A percentile compares a stretch with the other conserved stretches of the same genome.
Evolutionary conservation across 2,329 filamentous ascomycete species (phyloP).

Genomic region (Colletotrichum gigasporum): DNA sequence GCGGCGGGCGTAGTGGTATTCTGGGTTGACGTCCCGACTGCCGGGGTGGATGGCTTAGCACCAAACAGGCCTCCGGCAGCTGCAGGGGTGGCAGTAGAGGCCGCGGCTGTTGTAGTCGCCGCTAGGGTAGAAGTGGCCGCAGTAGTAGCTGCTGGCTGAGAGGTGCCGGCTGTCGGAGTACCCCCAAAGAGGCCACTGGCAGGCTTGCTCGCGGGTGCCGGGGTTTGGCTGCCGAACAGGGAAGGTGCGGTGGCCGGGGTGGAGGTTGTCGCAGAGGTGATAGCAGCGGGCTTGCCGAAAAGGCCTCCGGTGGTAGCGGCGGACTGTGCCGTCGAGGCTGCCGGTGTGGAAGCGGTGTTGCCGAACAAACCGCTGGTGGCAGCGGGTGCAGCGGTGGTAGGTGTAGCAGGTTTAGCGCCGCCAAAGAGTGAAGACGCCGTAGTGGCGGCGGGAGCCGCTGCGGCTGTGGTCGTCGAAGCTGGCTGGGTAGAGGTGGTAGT

Average conservation of each 20-base stretch:
- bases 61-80: constrained; percentile 45
- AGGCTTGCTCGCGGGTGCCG: constrained; percentile 45
- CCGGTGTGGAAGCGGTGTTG: constrained; percentile 49
- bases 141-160: constrained; percentile 40
- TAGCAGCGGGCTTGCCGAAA: constrained; percentile 37
- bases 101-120: constrained; percentile 37
- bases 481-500: constrained; percentile 37
- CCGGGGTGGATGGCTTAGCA: constrained; percentile 43
- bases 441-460: constrained; percentile 32
- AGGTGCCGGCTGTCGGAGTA: constrained; percentile 39
- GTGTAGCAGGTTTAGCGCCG: constrained; percentile 48
- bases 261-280: constrained; percentile 41
- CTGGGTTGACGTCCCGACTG: constrained; percentile 36
- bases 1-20: constrained; percentile 32
- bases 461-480: constrained; percentile 34
- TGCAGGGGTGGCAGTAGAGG: constrained; percentile 40
- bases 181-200: constrained; percentile 42
- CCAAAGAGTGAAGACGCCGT: constrained; percentile 48
- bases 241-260: constrained; percentile 38
- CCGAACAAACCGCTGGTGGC: constrained; percentile 46
- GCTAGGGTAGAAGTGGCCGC: constrained; percentile 43
- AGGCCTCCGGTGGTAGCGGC: constrained; percentile 38
- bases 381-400: constrained; percentile 37
- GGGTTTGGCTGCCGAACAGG: constrained; percentile 46
- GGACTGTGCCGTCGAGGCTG: constrained; percentile 38